Conservation (phyloP, 2,329 filamentous ascomycete genomes). For the Trichoderma atrobrunneum region DNA sequence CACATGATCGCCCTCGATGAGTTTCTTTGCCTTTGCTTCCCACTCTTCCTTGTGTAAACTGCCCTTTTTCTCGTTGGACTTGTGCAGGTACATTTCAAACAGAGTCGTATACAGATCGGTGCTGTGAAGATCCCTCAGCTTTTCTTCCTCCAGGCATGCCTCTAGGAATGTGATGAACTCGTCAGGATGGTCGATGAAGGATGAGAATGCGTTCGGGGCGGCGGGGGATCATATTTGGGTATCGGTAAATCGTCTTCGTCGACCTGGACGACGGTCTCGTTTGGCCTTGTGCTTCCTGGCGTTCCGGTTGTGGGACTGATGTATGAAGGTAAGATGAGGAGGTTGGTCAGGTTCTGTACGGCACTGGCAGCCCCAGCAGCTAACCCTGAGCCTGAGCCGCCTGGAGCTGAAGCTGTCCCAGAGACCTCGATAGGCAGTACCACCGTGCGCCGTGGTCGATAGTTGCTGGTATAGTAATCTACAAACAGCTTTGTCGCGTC, state of each 20-base stretch:
- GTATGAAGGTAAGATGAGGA: conserved; percentile 72
- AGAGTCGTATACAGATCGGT: conserved; percentile 89
- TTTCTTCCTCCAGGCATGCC: conserved; percentile 71
- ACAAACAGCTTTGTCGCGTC: conserved; percentile 86
- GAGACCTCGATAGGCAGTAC: conserved; percentile 32
- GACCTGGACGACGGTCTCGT: conserved; percentile 52
- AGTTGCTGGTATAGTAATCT: conserved; percentile 88
- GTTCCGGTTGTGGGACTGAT: conserved; percentile 48
- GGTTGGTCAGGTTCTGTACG: conserved; percentile 79
- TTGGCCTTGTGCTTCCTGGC: conserved; percentile 48
- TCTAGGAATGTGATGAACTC: conserved; percentile 93
- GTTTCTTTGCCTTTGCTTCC: conserved; percentile 85
- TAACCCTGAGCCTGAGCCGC: conserved; percentile 44
- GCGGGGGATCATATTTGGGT: conserved; percentile 71
- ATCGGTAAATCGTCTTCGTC: conserved; percentile 45
- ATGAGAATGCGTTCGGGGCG: conserved; percentile 90
- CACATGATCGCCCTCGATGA: conserved; percentile 77
- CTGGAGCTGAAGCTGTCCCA: conserved; percentile 32
- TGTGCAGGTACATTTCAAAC: conserved; percentile 97
- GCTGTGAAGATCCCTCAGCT: conserved; percentile 70
- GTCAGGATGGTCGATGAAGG: conserved; percentile 89
- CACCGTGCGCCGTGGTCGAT: conserved; percentile 66
- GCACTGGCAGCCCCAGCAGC: conserved; percentile 65
- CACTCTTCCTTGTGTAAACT: conserved; percentile 68
- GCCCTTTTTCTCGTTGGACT: conserved; percentile 72